Percentiles rank a stretch among this genome's conserved stretches.
These are phyloP conservation scores for Microbotryum intermedium DNA, from an alignment of 1,284 basidiomycete genomes.

Conservation along the genomic window DNA sequence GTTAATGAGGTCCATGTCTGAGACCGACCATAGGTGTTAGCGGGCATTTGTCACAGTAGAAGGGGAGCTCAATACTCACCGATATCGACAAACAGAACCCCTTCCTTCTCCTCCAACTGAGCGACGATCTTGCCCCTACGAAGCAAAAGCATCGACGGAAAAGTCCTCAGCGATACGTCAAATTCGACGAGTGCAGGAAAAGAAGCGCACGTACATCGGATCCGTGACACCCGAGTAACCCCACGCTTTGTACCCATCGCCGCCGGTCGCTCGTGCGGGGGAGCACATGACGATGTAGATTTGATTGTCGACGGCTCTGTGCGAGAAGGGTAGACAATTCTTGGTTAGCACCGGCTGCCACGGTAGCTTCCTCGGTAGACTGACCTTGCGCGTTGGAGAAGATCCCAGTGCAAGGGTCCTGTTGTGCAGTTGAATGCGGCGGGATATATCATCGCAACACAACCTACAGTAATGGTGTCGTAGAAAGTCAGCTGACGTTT, in stretches of 20 bases:
- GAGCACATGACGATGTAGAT: constrained; percentile 93
- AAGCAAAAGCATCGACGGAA: too few species aligned
- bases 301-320: constrained; percentile 90
- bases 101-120: constrained; percentile 70
- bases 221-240: constrained; percentile 84
- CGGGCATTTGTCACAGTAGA: neutral
- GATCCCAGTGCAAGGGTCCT: constrained; percentile 92
- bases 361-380: too few species aligned
- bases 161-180: neutral
- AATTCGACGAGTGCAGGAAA: neutral
- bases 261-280: constrained; percentile 74
- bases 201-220: constrained; percentile 57
- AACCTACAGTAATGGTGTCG: neutral
- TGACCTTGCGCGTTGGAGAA: constrained; percentile 76
- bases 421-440: constrained; percentile 84
- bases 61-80: constrained; percentile 49
- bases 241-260: constrained; percentile 52
- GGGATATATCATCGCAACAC: constrained; percentile 43
- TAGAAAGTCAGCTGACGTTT: neutral
- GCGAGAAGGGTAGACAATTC: neutral
- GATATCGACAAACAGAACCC: constrained; percentile 70
- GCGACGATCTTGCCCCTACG: constrained; percentile 67
- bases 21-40: neutral
- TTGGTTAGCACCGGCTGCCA: neutral
- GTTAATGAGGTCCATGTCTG: constrained; percentile 62